These are phyloP conservation scores for Psophocarpus tetragonolobus DNA, from an alignment of 306 rosid genomes.

Conservation along the genomic window DNA sequence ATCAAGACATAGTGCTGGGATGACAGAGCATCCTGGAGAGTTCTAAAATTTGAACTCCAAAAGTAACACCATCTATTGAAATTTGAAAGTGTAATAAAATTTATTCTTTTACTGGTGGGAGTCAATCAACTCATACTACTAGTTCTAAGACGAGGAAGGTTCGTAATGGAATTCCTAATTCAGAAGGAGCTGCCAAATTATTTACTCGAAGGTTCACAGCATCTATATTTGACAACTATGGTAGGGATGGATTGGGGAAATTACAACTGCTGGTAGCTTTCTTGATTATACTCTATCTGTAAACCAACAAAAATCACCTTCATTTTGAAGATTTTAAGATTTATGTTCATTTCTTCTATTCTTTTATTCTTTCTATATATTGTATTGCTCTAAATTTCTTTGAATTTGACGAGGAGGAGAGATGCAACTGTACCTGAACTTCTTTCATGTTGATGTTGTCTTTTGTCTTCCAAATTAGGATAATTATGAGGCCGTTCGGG, in stretches of 20 bases:
- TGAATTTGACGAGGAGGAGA: not conserved
- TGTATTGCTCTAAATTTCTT: not conserved
- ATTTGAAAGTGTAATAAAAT: not conserved
- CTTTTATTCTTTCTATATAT: not conserved
- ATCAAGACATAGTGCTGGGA: not conserved
- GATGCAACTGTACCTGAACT: not conserved
- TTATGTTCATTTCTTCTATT: not conserved
- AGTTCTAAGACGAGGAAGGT: not conserved
- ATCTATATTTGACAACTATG: not conserved
- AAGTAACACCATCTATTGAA: not conserved
- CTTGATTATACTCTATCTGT: not conserved
- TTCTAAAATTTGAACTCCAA: not conserved
- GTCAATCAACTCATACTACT: not conserved
- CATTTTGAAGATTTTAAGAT: not conserved
- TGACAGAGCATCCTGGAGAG: not conserved
- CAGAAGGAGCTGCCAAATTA: not conserved
- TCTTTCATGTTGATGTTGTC: no score
- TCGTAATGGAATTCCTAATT: not conserved
- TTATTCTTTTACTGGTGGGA: not conserved
- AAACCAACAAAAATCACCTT: not conserved
- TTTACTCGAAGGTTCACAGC: not conserved
- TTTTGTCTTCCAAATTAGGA: not conserved
- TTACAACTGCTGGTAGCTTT: not conserved
- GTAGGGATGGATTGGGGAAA: not conserved
- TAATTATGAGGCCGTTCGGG: no score